Evolutionary conservation across 495 filamentous ascomycete genomes (phyloP).

Genomic region (Aspergillus ostianus): DNA sequence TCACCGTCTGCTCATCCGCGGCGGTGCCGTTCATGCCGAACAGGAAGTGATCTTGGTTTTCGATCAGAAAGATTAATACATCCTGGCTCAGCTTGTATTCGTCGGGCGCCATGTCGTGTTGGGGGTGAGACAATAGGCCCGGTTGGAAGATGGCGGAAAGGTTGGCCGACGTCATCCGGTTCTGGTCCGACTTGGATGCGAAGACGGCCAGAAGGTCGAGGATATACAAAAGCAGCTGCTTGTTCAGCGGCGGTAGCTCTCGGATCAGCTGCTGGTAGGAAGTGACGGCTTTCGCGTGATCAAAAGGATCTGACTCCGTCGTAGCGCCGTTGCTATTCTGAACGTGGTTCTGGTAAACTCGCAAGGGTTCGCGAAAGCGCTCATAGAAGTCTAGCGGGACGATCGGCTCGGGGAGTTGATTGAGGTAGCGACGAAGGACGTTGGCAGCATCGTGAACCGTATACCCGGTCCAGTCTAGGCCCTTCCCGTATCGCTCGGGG

Average conservation of each 20-base stretch:
- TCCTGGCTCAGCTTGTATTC: conserved; percentile 96
- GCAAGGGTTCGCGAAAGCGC: conserved; percentile 80
- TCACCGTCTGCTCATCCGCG: conserved; percentile 82
- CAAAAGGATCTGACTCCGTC: conserved; percentile 55
- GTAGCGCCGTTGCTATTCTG: conserved; percentile 18
- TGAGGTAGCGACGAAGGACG: conserved; percentile 91
- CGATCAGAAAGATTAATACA: conserved; percentile 95
- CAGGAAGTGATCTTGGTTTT: conserved; percentile 88
- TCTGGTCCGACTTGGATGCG: conserved; percentile 93
- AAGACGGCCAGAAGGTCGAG: conserved; percentile 98
- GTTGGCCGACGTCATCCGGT: conserved; percentile 94
- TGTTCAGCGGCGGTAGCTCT: conserved; percentile 88
- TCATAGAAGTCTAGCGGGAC: conserved; percentile 94
- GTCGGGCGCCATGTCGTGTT: conserved; percentile 89
- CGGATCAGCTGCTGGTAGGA: conserved; percentile 89
- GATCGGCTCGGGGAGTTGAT: conserved; percentile 91
- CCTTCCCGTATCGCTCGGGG: conserved; percentile 94
- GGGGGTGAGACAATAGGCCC: conserved; percentile 88
- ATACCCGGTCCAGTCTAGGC: conserved; percentile 94
- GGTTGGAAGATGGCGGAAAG: conserved; percentile 98
- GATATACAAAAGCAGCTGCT: conserved; percentile 93
- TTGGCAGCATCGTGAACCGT: conserved; percentile 99
- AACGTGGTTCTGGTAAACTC: conserved; percentile 71
- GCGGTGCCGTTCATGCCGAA: conserved; percentile 94
- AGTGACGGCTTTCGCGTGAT: conserved; percentile 71